Evolutionary conservation across 805 yeast species (phyloP).

Genomic region (Komagataella phaffii): DNA sequence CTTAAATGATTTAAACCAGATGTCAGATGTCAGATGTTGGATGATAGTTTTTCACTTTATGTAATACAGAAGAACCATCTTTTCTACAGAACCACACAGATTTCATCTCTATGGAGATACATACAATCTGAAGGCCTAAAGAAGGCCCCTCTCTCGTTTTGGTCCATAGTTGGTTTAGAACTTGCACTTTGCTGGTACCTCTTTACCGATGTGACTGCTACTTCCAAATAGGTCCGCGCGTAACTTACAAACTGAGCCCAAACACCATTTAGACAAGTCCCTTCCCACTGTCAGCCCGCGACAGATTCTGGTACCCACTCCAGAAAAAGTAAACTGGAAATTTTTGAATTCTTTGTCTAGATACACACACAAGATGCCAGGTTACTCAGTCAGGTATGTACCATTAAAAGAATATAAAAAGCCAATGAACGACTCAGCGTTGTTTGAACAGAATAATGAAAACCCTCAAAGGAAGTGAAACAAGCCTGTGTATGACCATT

Average conservation of each 20-base stretch:
- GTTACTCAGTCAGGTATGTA: slow-evolving; percentile 96
- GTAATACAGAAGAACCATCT: too few species aligned
- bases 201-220: neutral
- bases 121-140: too few species aligned
- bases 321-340: neutral
- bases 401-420: neutral
- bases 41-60: too few species aligned
- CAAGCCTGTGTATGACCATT: neutral
- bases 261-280: neutral
- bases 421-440: neutral
- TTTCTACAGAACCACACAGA: too few species aligned
- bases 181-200: too few species aligned
- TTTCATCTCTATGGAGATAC: too few species aligned
- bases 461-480: neutral
- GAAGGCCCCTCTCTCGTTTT: too few species aligned
- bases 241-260: neutral
- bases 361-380: slow-evolving; percentile 58
- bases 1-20: too few species aligned
- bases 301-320: neutral
- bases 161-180: too few species aligned
- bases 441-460: neutral
- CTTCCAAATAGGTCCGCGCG: neutral
- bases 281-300: neutral
- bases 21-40: too few species aligned
- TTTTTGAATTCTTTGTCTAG: neutral